Conservation (phyloP, 768 basidiomycete genomes). For the Tulasnella sp. region DNA sequence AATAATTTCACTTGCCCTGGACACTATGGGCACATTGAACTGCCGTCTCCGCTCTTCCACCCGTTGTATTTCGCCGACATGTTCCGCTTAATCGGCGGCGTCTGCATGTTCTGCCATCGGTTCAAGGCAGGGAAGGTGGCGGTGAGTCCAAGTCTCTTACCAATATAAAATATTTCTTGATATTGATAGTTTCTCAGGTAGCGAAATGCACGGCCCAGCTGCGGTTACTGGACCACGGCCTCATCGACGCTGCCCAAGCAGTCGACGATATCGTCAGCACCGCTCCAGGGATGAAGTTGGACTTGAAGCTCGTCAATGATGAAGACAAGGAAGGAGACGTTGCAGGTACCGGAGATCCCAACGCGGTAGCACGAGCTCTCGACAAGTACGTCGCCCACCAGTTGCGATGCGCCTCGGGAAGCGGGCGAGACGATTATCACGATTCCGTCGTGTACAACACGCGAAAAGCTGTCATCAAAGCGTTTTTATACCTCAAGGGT, state of each 20-base stretch:
- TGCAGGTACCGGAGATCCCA: constrained; percentile 30
- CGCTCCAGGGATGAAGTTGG: background rate
- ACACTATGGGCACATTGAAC: constrained; percentile 96
- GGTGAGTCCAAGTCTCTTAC: constrained; percentile 29
- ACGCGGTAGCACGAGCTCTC: constrained; percentile 33
- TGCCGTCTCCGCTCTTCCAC: constrained; percentile 93
- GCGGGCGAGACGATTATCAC: constrained; percentile 81
- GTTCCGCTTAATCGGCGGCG: constrained; percentile 81
- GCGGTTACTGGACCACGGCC: constrained; percentile 81
- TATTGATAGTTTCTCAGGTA: background rate
- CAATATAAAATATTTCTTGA: background rate
- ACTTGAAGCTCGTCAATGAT: constrained; percentile 36
- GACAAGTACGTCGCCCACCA: constrained; percentile 62
- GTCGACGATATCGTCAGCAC: constrained; percentile 50
- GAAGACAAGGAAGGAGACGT: constrained; percentile 44
- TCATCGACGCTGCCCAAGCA: constrained; percentile 72
- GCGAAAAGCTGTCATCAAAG: constrained; percentile 76
- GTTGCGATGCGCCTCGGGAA: constrained; percentile 43
- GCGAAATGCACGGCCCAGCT: constrained; percentile 81
- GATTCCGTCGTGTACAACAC: constrained; percentile 82
- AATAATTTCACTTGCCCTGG: constrained; percentile 95
- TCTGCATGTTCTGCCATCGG: constrained; percentile 90
- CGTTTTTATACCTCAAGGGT: constrained; percentile 43
- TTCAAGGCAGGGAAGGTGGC: constrained; percentile 81
- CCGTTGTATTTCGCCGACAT: constrained; percentile 92